A percentile compares a stretch with the other conserved stretches of the same genome.
Conservation (phyloP, 768 basidiomycete species). For the Amanita pseudoporphyria region DNA sequence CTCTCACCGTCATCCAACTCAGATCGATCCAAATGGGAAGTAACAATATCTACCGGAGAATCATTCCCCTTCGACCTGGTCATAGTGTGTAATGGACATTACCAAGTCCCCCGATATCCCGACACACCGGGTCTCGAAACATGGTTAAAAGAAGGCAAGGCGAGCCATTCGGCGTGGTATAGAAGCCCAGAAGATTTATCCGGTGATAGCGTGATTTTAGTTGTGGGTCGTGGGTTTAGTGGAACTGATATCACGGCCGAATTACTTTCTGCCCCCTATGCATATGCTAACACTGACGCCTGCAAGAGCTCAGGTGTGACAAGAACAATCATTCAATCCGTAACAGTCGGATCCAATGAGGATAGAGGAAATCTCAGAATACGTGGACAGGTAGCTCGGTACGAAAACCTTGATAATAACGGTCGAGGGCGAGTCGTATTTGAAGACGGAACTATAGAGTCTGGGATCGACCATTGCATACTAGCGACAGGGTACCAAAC, state of each 20-base stretch:
- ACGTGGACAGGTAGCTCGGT: slow-evolving; percentile 33
- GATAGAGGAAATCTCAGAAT: slow-evolving; percentile 26
- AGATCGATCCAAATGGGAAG: slow-evolving; percentile 32
- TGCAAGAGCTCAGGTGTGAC: no score
- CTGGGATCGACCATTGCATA: slow-evolving; percentile 50
- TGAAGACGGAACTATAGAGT: slow-evolving; percentile 42
- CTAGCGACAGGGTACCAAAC: slow-evolving; percentile 71
- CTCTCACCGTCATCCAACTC: no score
- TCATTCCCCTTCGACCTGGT: slow-evolving; percentile 48
- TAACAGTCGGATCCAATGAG: slow-evolving; percentile 23
- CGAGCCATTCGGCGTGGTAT: no score
- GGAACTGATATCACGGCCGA: no score
- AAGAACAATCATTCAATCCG: slow-evolving; percentile 46
- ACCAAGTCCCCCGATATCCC: slow-evolving; percentile 55
- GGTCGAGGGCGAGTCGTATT: not conserved
- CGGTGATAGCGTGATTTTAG: no score
- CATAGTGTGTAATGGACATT: slow-evolving; percentile 71
- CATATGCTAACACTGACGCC: no score
- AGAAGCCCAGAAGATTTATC: no score
- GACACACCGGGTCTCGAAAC: slow-evolving; percentile 43
- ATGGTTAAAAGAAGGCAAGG: slow-evolving; percentile 46
- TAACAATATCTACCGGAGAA: slow-evolving; percentile 29
- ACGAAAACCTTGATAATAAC: slow-evolving; percentile 21
- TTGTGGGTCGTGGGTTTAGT: no score
- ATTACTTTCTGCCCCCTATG: no score